phyloP scores from a whole-genome alignment of 169 alveolate genomes.

The Babesia ovis region DNA sequence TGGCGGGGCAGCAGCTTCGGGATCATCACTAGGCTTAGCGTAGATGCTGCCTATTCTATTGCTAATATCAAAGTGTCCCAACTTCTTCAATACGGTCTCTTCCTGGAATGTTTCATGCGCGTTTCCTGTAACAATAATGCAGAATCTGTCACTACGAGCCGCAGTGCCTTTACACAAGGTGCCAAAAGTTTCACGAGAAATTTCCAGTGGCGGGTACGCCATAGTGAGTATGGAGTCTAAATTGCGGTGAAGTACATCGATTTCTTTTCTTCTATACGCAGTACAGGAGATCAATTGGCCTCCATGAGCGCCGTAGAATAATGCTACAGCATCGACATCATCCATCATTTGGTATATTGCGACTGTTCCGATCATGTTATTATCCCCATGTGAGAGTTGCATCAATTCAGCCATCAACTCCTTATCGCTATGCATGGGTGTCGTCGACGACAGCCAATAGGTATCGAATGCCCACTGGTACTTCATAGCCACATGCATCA shows the following conservation, averaged over 20 bases:
- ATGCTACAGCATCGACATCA: constrained; percentile 10
- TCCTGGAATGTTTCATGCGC: not conserved
- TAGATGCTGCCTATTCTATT: constrained; percentile 18
- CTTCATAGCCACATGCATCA: constrained; percentile 2
- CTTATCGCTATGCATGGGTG: not conserved
- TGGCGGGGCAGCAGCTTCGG: constrained; percentile 3
- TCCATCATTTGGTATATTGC: not conserved
- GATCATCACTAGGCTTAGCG: not conserved
- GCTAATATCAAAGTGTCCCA: not conserved
- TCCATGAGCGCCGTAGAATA: constrained; percentile 3
- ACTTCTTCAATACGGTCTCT: not conserved
- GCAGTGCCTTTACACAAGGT: not conserved
- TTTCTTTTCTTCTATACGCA: not conserved
- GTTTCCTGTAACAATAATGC: constrained; percentile 8
- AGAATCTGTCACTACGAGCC: not conserved
- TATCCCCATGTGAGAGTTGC: not conserved
- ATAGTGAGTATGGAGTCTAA: constrained; percentile 10
- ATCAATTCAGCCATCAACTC: constrained; percentile 9
- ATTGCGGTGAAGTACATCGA: not conserved
- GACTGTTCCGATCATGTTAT: not conserved
- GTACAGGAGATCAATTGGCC: not conserved
- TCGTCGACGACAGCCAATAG: constrained; percentile 6
- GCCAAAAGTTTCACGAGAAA: not conserved
- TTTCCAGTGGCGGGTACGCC: constrained; percentile 20
- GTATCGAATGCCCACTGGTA: constrained; percentile 41